A percentile compares a stretch with the other conserved stretches of the same genome.
Evolutionary conservation across 148 eudicot species (phyloP).

Genomic region (Vaccinium corymbosum): DNA sequence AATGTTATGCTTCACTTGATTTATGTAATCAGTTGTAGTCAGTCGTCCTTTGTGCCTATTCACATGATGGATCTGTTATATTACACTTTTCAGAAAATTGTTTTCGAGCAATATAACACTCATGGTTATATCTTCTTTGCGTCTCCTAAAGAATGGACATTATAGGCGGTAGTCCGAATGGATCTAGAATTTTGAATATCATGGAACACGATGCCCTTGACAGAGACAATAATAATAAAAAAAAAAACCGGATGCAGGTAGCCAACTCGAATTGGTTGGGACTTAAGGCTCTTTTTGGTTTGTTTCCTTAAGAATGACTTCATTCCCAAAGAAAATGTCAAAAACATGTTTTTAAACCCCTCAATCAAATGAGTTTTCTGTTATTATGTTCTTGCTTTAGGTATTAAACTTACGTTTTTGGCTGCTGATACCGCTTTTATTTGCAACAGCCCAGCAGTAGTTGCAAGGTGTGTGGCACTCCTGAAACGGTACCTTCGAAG

Average conservation of each 20-base stretch:
- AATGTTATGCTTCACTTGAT: background rate
- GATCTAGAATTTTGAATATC: background rate
- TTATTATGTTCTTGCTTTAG: constrained; percentile 12
- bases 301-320: background rate
- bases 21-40: background rate
- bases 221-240: background rate
- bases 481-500: constrained; percentile 80
- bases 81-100: too few relatives aligned
- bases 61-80: background rate
- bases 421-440: constrained; percentile 19
- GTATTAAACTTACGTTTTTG: constrained; percentile 4
- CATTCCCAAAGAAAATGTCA: background rate
- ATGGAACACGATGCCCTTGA: background rate
- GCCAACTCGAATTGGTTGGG: background rate
- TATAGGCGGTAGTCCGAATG: background rate
- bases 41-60: background rate
- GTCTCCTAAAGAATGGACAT: background rate
- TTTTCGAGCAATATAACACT: background rate
- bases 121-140: background rate
- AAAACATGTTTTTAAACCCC: background rate
- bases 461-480: constrained; percentile 84
- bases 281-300: background rate
- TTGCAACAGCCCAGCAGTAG: constrained; percentile 91
- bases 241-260: background rate
- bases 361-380: background rate